Percentiles rank a stretch among this genome's conserved stretches.
These are phyloP conservation scores for Leptosphaerulina australis DNA, from an alignment of 2,329 filamentous ascomycete genomes.

Conservation along the genomic window DNA sequence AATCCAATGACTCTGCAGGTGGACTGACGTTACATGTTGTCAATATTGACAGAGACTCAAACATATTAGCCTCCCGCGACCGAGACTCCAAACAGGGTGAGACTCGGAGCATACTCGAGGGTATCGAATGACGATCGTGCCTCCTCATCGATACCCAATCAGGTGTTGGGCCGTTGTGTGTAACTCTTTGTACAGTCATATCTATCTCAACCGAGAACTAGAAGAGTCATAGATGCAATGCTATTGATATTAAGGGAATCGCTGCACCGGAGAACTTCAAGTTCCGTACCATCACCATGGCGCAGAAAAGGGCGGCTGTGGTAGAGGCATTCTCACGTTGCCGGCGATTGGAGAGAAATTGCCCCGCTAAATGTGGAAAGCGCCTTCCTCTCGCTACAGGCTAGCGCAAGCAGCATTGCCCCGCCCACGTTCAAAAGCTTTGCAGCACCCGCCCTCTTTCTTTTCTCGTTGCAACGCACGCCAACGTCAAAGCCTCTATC, in stretches of 20 bases:
- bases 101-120: constrained; percentile 2
- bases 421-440: constrained; percentile 15
- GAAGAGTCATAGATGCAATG: neutral
- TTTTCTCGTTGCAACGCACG: constrained; percentile 24
- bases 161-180: constrained; percentile 13
- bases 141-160: constrained; percentile 16
- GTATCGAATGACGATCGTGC: constrained; percentile 10
- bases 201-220: neutral
- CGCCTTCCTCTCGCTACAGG: constrained; percentile 10
- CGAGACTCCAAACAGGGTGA: neutral
- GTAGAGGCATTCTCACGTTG: constrained; percentile 2
- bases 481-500: constrained; percentile 31
- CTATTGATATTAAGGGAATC: neutral
- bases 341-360: constrained; percentile 19
- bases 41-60: neutral
- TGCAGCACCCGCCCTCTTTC: constrained; percentile 13
- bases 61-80: constrained; percentile 1
- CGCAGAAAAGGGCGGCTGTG: constrained; percentile 14
- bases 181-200: constrained; percentile 1
- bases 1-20: neutral
- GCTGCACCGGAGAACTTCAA: constrained; percentile 10
- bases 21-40: neutral
- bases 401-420: constrained; percentile 8
- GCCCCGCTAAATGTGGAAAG: constrained; percentile 15
- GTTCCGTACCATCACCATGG: constrained; percentile 4